A percentile compares a stretch with the other conserved stretches of the same genome.
Evolutionary conservation across 2,329 filamentous ascomycete genomes (phyloP).

Genomic region (Catunica adiposa): DNA sequence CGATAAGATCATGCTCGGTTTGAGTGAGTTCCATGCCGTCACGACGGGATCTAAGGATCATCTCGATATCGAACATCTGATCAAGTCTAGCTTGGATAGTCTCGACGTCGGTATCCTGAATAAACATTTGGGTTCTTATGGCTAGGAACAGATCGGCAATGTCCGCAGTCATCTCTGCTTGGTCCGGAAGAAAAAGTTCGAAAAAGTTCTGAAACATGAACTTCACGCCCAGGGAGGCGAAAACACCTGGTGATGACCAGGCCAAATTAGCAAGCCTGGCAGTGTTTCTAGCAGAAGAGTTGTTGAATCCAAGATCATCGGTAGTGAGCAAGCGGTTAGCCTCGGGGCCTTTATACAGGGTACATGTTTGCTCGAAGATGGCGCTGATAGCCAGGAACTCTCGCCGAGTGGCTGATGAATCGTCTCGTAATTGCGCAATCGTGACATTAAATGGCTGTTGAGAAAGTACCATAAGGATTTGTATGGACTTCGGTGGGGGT

Average conservation of each 20-base stretch:
- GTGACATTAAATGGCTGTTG: constrained; percentile 21
- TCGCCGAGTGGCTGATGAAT: constrained; percentile 21
- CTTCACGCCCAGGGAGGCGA: constrained; percentile 22
- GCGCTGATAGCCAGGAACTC: constrained; percentile 22
- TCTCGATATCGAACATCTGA: constrained; percentile 12
- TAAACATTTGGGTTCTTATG: constrained; percentile 14
- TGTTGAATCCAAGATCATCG: constrained; percentile 25
- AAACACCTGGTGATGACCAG: constrained; percentile 12
- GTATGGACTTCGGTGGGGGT: constrained; percentile 20
- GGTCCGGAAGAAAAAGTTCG: constrained; percentile 24
- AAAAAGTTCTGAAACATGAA: constrained; percentile 28
- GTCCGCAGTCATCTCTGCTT: constrained; percentile 12
- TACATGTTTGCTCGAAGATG: constrained; percentile 21
- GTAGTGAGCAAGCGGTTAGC: constrained; percentile 19
- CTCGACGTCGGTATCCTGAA: constrained; percentile 8
- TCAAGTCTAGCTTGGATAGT: constrained; percentile 10
- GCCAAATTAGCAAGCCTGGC: constrained; percentile 14
- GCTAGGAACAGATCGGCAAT: constrained; percentile 13
- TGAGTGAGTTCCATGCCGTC: constrained; percentile 8
- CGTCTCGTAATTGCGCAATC: constrained; percentile 19
- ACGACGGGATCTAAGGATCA: constrained; percentile 8
- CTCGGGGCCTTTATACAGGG: constrained; percentile 21
- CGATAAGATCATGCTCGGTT: constrained; percentile 12
- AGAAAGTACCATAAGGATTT: constrained; percentile 23
- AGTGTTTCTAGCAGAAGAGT: constrained; percentile 18